Evolutionary conservation across 75 land plant genomes (phyloP).

Genomic region (Cunninghamia lanceolata): DNA sequence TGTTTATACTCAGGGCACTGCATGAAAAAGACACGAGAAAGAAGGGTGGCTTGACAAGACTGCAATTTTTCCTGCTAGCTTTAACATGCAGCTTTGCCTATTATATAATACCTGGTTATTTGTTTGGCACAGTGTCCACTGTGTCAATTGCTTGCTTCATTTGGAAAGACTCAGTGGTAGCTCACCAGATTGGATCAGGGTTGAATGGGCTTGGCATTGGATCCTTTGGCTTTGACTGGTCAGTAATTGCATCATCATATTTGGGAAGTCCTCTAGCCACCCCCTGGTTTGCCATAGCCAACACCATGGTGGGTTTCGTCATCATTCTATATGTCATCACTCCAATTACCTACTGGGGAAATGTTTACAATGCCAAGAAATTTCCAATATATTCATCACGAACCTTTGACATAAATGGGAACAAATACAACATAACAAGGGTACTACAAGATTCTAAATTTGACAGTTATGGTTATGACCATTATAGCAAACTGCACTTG

Average conservation of each 20-base stretch:
- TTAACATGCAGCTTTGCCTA: slow-evolving; percentile 33
- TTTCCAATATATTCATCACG: slow-evolving; percentile 18
- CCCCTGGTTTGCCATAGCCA: slow-evolving; percentile 26
- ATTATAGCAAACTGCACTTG: slow-evolving; percentile 40
- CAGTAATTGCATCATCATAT: slow-evolving; percentile 4
- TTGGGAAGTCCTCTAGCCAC: slow-evolving; percentile 16
- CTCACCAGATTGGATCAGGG: slow-evolving; percentile 50
- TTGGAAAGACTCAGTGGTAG: slow-evolving; percentile 29
- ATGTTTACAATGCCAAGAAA: slow-evolving; percentile 27
- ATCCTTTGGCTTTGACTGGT: slow-evolving; percentile 37
- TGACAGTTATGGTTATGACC: slow-evolving; percentile 27
- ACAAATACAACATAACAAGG: slow-evolving; percentile 27
- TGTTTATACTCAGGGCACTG: slow-evolving; percentile 28
- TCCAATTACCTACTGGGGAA: slow-evolving; percentile 16
- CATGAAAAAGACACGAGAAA: slow-evolving; percentile 32
- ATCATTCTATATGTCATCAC: slow-evolving; percentile 14
- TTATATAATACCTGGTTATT: slow-evolving; percentile 28
- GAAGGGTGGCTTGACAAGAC: slow-evolving; percentile 33
- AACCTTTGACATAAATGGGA: slow-evolving; percentile 18
- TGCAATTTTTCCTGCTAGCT: slow-evolving; percentile 34
- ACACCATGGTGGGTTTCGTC: slow-evolving; percentile 18
- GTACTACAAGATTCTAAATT: slow-evolving; percentile 34
- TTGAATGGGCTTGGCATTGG: slow-evolving; percentile 34
- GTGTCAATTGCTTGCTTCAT: slow-evolving; percentile 36
- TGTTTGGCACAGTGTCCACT: slow-evolving; percentile 22